Evolutionary conservation across 2,329 filamentous ascomycete genomes (phyloP), one percentile per base, ranked within the genome.

Genomic region (Fusarium sp.): DNA sequence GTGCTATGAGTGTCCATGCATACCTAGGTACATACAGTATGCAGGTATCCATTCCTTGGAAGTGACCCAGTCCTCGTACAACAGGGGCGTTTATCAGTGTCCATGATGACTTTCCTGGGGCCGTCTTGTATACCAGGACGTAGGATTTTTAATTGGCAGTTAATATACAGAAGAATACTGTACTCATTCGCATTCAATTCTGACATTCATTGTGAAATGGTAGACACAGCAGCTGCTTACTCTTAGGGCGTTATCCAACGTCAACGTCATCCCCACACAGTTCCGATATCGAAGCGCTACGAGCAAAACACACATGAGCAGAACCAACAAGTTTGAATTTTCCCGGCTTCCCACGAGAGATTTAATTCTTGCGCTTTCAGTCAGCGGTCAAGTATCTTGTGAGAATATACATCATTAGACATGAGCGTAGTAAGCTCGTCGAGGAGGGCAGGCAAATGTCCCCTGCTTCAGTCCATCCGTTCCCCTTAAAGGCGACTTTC

Each of bases 301-400:
- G 61, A 58, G 37, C 27, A 9, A 37, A 66, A 10, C 30, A 58
- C 32, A 27, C 14, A 54, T 25, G 27, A 25, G 32, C n/a, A 40
- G 17, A 63, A 57, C 38, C 38, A 50, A 70, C 63, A 59, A 62
- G 72, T 77, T 78, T 78, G 76, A 77, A 78, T 73, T 78, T 77
- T 74, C 27, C 61, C 58, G 47, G 38, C 66, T 65, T 61, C 35
- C 63, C 65, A 65, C 66, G 12, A 20, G n/a, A 40, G 30, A 56
- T 66, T 58, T 45, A 58, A 25, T 22, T 33, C 35, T 15, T 65
- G 37, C 43, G 40, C 47, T 45, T 45, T 17, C 10, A 45, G 60
- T 15, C 25, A 14, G 22, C 3, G 32, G 35, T 63, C 59, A 1
- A 25, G 27, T 32, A 40, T 9, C 27, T 15, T 33, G 30, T 54